Conservation (phyloP, 306 rosid species). For the Cyclanthera cordifolia region DNA sequence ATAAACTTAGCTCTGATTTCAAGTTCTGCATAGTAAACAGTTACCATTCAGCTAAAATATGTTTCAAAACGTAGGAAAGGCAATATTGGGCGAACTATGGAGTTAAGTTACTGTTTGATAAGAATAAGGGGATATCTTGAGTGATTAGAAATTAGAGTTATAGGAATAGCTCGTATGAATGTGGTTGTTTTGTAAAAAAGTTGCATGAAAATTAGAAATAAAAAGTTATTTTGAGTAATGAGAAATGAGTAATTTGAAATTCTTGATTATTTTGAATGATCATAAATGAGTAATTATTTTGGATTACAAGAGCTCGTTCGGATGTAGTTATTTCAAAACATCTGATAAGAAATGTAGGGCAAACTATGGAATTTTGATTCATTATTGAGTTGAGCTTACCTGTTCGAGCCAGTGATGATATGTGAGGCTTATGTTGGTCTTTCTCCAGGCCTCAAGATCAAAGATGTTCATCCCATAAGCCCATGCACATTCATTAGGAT, state of each 20-base stretch:
- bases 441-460: slow-evolving; percentile 93
- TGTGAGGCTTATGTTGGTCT: slow-evolving; percentile 75
- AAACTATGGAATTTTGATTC: neutral
- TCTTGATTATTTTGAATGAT: no score
- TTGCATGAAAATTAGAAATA: no score
- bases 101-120: neutral
- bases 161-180: no score
- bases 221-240: no score
- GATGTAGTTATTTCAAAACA: neutral
- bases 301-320: no score
- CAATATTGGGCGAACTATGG: neutral
- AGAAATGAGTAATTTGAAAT: no score
- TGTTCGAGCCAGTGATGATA: slow-evolving; percentile 87
- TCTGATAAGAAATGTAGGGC: neutral
- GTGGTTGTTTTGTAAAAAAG: no score
- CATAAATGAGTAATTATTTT: no score
- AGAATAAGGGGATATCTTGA: no score
- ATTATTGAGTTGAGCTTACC: slow-evolving; percentile 19
- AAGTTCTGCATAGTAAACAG: slow-evolving; percentile 49
- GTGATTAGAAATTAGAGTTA: no score
- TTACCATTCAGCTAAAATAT: neutral
- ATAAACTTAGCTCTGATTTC: slow-evolving; percentile 87
- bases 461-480: slow-evolving; percentile 99
- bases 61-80: neutral
- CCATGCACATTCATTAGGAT: slow-evolving; percentile 88